These are phyloP conservation scores for Didymella exigua DNA, from an alignment of 2,329 filamentous ascomycete genomes.

Conservation along the genomic window DNA sequence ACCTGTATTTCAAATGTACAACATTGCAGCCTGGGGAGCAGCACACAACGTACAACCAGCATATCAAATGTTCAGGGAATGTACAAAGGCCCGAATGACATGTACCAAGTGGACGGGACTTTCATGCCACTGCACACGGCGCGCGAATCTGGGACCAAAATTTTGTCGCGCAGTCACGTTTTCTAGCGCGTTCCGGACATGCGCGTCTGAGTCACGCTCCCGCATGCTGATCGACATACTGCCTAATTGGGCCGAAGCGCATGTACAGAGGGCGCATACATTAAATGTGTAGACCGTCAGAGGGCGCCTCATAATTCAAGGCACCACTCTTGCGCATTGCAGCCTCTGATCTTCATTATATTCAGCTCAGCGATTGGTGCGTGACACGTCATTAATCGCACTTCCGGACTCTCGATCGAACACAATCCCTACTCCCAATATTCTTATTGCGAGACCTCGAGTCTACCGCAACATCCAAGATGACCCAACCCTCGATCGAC, in stretches of 20 bases:
- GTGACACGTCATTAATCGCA: background rate
- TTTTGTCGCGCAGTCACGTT: conserved; percentile 15
- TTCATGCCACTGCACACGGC: background rate
- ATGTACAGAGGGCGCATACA: conserved; percentile 22
- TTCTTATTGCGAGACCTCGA: background rate
- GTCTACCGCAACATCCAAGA: conserved; percentile 17
- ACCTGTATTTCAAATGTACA: conserved; percentile 7
- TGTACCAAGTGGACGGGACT: background rate
- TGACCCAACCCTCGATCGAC: conserved; percentile 47
- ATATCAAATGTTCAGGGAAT: background rate
- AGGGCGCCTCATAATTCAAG: conserved; percentile 16
- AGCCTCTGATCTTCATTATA: conserved; percentile 1
- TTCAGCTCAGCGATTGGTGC: background rate
- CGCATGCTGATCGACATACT: conserved; percentile 35
- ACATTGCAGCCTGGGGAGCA: background rate
- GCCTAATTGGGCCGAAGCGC: conserved; percentile 27
- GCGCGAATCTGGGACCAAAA: conserved; percentile 4
- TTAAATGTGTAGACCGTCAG: conserved; percentile 27
- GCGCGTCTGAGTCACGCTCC: conserved; percentile 40
- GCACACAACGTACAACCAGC: background rate
- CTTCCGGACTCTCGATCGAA: background rate
- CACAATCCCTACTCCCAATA: background rate
- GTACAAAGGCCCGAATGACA: background rate
- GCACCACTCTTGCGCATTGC: conserved; percentile 13
- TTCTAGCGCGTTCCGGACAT: conserved; percentile 16